A percentile compares a stretch with the other conserved stretches of the same genome.
phyloP scores from a whole-genome alignment of 1,284 basidiomycete genomes.

The Austroboletus olivaceoglutinosus region DNA sequence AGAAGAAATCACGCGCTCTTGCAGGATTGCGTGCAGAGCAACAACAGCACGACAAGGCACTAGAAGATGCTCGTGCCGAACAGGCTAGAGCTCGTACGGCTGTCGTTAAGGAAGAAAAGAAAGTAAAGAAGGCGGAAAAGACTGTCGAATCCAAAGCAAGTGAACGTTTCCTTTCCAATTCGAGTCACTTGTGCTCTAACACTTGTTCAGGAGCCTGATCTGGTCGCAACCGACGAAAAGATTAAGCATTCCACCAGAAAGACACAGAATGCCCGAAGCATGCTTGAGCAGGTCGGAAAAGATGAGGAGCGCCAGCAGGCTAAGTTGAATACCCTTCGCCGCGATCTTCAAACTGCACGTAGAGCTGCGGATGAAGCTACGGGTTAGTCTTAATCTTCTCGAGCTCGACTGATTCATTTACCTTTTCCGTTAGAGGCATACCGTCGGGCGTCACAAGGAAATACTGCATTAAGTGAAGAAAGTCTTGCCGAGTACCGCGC shows the following conservation, averaged over 20 bases:
- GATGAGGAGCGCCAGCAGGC: slow-evolving; percentile 68
- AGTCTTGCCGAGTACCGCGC: slow-evolving; percentile 86
- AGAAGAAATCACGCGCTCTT: slow-evolving; percentile 69
- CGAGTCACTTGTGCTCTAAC: neutral
- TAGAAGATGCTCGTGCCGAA: slow-evolving; percentile 74
- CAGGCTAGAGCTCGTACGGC: slow-evolving; percentile 77
- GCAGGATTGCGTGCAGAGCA: slow-evolving; percentile 68
- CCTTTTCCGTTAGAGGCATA: slow-evolving; percentile 65
- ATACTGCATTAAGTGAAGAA: slow-evolving; percentile 78
- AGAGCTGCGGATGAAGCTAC: slow-evolving; percentile 75
- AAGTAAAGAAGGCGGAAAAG: slow-evolving; percentile 80
- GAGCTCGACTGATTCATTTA: neutral
- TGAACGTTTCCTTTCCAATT: neutral
- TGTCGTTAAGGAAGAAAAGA: slow-evolving; percentile 74
- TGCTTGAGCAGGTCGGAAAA: slow-evolving; percentile 63
- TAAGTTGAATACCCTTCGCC: slow-evolving; percentile 56
- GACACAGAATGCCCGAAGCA: slow-evolving; percentile 64
- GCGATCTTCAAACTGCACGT: slow-evolving; percentile 68
- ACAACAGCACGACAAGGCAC: slow-evolving; percentile 62
- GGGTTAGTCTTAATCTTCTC: slow-evolving; percentile 43
- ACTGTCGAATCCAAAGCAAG: slow-evolving; percentile 77
- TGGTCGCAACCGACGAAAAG: slow-evolving; percentile 81
- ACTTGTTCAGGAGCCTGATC: slow-evolving; percentile 67
- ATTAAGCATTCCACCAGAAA: slow-evolving; percentile 85
- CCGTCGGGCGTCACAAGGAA: slow-evolving; percentile 68